A percentile compares a stretch with the other conserved stretches of the same genome.
These are phyloP conservation scores for Raphanus hybrid DNA, from an alignment of 441 rosid genomes.

Conservation along the genomic window DNA sequence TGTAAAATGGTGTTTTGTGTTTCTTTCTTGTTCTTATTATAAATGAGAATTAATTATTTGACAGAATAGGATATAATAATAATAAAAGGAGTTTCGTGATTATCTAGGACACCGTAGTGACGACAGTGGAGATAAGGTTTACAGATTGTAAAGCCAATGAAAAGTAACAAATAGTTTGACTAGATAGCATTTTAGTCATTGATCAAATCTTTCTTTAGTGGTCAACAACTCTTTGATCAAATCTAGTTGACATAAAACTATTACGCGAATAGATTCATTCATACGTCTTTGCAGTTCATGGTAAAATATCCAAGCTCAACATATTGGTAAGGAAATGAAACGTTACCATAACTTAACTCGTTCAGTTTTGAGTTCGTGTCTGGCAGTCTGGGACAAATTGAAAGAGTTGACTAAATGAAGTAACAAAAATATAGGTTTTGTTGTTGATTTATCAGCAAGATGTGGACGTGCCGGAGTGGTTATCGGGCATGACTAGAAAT, in stretches of 20 bases:
- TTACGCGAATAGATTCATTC: not conserved
- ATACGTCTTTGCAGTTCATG: not conserved
- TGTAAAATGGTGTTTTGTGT: not conserved
- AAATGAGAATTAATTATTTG: not conserved
- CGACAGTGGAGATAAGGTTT: slow-evolving; percentile 30
- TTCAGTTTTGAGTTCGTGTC: not conserved
- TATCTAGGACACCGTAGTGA: slow-evolving; percentile 3
- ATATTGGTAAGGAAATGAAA: not conserved
- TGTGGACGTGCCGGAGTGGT: slow-evolving; percentile 75
- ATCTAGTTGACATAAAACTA: not conserved
- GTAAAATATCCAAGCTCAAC: not conserved
- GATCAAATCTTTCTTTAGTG: not conserved
- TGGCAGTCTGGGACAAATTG: too few species aligned
- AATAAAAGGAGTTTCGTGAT: slow-evolving; percentile 18
- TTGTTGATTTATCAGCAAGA: not conserved
- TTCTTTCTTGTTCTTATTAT: not conserved
- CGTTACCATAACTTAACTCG: not conserved
- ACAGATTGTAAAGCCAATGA: not conserved
- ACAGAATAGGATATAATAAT: not conserved
- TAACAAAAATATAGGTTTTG: not conserved
- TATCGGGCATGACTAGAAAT: slow-evolving; percentile 94
- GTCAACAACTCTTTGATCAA: not conserved
- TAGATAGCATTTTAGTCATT: not conserved
- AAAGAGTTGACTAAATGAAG: not conserved
- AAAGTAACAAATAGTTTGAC: not conserved